Conservation (phyloP, 257 asterid genomes). For the Schizonepeta tenuifolia region DNA sequence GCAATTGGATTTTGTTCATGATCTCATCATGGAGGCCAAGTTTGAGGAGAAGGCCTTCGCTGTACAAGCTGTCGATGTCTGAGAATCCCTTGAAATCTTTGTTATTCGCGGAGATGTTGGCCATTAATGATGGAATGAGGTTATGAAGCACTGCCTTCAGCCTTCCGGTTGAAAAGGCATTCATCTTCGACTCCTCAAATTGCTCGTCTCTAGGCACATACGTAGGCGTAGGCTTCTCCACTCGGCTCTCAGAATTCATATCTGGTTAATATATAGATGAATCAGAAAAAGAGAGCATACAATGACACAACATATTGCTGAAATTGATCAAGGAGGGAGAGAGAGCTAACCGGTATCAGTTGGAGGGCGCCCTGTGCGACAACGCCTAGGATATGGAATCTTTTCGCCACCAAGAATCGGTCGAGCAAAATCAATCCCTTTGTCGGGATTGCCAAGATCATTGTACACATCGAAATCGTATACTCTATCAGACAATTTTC, state of each 20-base stretch:
- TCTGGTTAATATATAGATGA: constrained; percentile 42
- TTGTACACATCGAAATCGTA: constrained; percentile 86
- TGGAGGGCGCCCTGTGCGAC: constrained; percentile 85
- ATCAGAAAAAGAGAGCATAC: neutral
- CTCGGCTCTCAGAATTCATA: constrained; percentile 74
- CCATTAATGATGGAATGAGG: constrained; percentile 76
- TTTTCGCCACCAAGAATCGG: constrained; percentile 74
- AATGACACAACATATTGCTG: neutral
- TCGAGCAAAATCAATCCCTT: constrained; percentile 78
- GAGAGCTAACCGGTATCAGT: constrained; percentile 65
- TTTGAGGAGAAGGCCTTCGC: constrained; percentile 81
- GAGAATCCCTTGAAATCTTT: constrained; percentile 83
- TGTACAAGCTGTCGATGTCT: constrained; percentile 87
- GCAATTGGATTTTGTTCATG: constrained; percentile 72
- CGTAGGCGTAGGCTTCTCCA: constrained; percentile 92
- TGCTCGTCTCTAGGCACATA: constrained; percentile 97
- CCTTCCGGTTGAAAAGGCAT: constrained; percentile 84
- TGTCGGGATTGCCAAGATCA: constrained; percentile 96
- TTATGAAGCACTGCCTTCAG: constrained; percentile 86
- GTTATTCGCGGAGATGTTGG: constrained; percentile 74
- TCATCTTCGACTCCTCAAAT: constrained; percentile 90
- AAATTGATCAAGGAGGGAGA: neutral
- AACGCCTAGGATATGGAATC: constrained; percentile 86
- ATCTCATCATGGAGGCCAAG: constrained; percentile 80
- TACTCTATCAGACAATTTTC: constrained; percentile 78